phyloP scores from a whole-genome alignment of 202 grass and related monocot species.

The Tripidium arundinaceum region DNA sequence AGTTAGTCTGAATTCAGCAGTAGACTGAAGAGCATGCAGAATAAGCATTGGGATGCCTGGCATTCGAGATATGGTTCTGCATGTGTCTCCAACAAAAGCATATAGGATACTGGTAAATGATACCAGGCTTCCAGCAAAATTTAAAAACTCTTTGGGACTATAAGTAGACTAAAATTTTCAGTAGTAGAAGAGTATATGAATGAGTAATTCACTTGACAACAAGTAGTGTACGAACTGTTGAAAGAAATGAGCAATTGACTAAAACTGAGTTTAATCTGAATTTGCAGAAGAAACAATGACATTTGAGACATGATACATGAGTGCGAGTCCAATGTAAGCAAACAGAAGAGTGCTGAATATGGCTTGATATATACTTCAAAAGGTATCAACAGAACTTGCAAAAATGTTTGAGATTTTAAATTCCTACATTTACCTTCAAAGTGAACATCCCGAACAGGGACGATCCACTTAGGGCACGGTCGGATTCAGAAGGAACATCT shows the following conservation, averaged over 20 bases:
- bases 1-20: conserved; percentile 7
- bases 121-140: no score
- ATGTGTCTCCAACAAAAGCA: no score
- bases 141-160: no score
- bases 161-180: no score
- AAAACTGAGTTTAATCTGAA: not conserved
- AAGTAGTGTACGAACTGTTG: not conserved
- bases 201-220: not conserved
- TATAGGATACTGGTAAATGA: no score
- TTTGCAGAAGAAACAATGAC: not conserved
- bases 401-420: no score
- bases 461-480: conserved; percentile 66
- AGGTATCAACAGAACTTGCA: not conserved
- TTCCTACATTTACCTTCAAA: conserved; percentile 46
- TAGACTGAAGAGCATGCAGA: not conserved
- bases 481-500: no score
- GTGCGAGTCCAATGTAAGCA: not conserved
- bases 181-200: no score
- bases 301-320: not conserved
- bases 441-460: conserved; percentile 91
- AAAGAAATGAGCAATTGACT: not conserved
- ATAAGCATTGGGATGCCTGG: not conserved
- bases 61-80: not conserved
- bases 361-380: not conserved
- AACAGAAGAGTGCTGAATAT: not conserved